Evolutionary conservation across 176 grass and related monocot species (phyloP).

Genomic region (Carex littledalei): DNA sequence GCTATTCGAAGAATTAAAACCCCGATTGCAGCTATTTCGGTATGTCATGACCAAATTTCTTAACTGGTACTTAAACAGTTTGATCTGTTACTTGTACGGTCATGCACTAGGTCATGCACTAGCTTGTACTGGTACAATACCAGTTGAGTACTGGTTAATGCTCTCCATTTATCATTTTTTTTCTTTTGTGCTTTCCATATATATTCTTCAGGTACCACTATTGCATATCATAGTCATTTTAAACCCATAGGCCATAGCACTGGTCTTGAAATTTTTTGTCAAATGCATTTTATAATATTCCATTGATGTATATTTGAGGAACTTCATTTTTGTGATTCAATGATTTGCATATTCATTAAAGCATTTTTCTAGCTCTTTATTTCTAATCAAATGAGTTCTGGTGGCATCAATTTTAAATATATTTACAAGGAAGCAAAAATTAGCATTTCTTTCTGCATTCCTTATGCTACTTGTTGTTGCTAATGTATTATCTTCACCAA

Average conservation of each 20-base stretch:
- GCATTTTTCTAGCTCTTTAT: background rate
- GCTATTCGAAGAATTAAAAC: conserved; percentile 69
- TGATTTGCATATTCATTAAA: background rate
- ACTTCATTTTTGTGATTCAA: background rate
- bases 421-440: background rate
- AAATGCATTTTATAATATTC: background rate
- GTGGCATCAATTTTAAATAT: background rate
- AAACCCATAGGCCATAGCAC: background rate
- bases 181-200: background rate
- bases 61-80: background rate
- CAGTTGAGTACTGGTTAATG: background rate
- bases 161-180: background rate
- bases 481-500: background rate
- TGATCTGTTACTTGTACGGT: background rate
- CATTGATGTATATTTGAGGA: background rate
- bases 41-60: conserved; percentile 24
- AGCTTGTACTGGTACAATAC: background rate
- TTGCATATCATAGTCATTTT: background rate
- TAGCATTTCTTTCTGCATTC: background rate
- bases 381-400: background rate
- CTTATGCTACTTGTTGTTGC: background rate
- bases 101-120: background rate
- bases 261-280: background rate
- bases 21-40: conserved; percentile 71
- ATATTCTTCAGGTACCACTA: background rate